A percentile compares a stretch with the other conserved stretches of the same genome.
Evolutionary conservation across 1,284 basidiomycete genomes (phyloP).

Genomic region (Neotropicomus parvogracilis): DNA sequence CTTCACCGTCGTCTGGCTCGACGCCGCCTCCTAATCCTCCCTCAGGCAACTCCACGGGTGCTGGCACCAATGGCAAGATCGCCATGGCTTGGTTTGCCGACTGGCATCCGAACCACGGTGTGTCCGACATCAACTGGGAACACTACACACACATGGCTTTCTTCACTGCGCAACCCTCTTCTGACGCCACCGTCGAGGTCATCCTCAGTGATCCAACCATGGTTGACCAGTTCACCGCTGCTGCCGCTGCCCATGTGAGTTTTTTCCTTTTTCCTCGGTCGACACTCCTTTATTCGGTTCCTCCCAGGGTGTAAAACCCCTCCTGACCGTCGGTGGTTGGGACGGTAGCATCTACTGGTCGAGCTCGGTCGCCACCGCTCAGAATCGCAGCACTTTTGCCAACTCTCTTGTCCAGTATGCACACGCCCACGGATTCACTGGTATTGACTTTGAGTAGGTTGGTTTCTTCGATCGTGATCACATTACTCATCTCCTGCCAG

Average conservation of each 20-base stretch:
- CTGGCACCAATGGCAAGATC: slow-evolving; percentile 33
- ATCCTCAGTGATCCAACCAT: slow-evolving; percentile 28
- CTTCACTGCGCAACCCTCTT: slow-evolving; percentile 53
- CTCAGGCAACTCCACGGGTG: slow-evolving; percentile 19
- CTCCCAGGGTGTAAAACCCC: slow-evolving; percentile 59
- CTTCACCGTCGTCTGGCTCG: slow-evolving; percentile 6
- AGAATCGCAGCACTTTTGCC: slow-evolving; percentile 66
- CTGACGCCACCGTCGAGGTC: slow-evolving; percentile 39
- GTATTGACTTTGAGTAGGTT: slow-evolving; percentile 81
- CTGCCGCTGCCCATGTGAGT: slow-evolving; percentile 54
- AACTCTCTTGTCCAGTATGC: slow-evolving; percentile 61
- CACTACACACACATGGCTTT: slow-evolving; percentile 64
- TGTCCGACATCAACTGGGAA: slow-evolving; percentile 52
- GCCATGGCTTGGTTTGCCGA: slow-evolving; percentile 62
- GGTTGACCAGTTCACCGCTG: slow-evolving; percentile 40
- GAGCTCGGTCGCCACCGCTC: slow-evolving; percentile 56
- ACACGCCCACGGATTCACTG: slow-evolving; percentile 66
- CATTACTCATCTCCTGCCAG: slow-evolving; percentile 39
- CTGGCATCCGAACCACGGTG: slow-evolving; percentile 50
- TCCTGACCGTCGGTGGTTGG: slow-evolving; percentile 87
- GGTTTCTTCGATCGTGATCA: neutral
- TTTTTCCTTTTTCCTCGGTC: neutral
- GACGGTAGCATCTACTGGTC: slow-evolving; percentile 79
- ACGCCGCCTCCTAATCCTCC: slow-evolving; percentile 3
- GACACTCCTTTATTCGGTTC: neutral